phyloP scores from a whole-genome alignment of 805 yeast genomes.

The Candida gorgasii region DNA sequence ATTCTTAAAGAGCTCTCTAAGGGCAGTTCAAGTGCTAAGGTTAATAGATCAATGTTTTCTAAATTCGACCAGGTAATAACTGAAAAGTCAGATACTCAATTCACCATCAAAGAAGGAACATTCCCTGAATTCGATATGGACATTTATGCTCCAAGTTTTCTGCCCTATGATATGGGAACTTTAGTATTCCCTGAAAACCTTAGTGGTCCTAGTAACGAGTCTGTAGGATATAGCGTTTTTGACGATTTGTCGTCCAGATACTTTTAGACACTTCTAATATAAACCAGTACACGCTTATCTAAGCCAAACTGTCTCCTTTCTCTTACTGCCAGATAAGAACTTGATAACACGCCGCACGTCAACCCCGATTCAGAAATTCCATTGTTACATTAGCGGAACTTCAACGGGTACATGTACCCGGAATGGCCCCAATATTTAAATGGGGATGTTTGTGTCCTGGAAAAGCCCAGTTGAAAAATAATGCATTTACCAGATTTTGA shows the following conservation, averaged over 20 bases:
- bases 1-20: conserved; percentile 15
- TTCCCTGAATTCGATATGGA: not conserved
- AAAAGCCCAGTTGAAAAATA: not conserved
- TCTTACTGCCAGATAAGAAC: no score
- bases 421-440: not conserved
- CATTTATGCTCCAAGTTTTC: not conserved
- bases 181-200: not conserved
- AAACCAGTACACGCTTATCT: no score
- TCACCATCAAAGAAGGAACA: not conserved
- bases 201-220: not conserved
- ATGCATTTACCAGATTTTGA: conserved; percentile 19
- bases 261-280: not conserved
- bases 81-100: not conserved
- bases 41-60: not conserved
- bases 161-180: not conserved
- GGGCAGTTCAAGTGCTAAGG: conserved; percentile 17
- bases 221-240: not conserved
- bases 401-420: conserved; percentile 7
- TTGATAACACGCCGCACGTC: no score
- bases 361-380: no score
- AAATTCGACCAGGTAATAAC: not conserved
- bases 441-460: no score
- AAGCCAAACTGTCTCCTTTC: no score
- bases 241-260: not conserved
- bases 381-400: not conserved